phyloP scores from a whole-genome alignment of 345 rosid genomes.

The Syzygium aqueum region DNA sequence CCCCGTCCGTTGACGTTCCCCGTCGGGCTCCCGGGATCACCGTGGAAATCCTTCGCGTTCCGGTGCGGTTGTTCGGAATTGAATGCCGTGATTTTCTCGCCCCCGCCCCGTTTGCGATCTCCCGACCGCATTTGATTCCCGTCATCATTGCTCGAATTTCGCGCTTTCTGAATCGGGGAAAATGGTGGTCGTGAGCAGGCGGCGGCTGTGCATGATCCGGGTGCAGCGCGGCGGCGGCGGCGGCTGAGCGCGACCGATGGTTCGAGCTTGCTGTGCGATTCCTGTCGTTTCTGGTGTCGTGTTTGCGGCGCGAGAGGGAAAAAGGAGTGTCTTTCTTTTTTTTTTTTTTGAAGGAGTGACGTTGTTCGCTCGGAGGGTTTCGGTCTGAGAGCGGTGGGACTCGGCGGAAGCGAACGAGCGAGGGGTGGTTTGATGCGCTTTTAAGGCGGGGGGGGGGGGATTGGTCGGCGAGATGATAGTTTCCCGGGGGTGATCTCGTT shows the following conservation, averaged over 20 bases:
- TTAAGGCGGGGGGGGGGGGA: too few relatives aligned
- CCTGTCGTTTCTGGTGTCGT: not conserved
- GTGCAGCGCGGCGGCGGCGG: not conserved
- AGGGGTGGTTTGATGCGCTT: not conserved
- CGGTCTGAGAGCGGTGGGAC: not conserved
- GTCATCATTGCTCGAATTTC: not conserved
- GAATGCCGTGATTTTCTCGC: not conserved
- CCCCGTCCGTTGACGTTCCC: not conserved
- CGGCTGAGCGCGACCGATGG: not conserved
- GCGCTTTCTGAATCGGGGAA: not conserved
- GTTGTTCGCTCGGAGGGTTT: not conserved
- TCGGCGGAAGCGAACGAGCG: not conserved
- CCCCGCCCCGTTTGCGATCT: not conserved
- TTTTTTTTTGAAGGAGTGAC: not conserved
- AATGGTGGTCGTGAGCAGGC: not conserved
- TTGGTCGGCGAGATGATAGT: slow-evolving; percentile 8
- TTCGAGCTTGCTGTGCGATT: not conserved
- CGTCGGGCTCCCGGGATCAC: not conserved
- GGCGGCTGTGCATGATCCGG: not conserved
- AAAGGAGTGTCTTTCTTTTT: not conserved
- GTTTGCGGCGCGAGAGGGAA: not conserved
- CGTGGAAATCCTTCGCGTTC: not conserved
- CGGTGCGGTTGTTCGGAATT: not conserved
- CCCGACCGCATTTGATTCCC: not conserved
- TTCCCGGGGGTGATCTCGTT: slow-evolving; percentile 17